phyloP scores from a whole-genome alignment of 164 flowering plant species.

The Tinospora cordifolia region DNA sequence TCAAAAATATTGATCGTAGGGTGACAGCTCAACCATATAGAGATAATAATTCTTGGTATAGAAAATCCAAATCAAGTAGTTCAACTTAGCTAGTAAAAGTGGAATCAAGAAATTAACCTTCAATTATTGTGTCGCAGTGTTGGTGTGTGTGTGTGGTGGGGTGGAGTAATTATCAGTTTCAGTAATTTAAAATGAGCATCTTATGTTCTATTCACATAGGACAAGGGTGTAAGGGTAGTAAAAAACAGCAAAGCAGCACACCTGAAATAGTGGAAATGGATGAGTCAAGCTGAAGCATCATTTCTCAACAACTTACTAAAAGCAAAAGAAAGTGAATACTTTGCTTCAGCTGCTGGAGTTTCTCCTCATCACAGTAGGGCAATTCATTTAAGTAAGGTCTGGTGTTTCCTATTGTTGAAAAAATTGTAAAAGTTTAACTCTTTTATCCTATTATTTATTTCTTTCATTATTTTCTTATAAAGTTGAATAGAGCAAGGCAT shows the following conservation, averaged over 20 bases:
- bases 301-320: neutral
- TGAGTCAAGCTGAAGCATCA: neutral
- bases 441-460: neutral
- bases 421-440: constrained; percentile 1
- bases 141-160: neutral
- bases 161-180: neutral
- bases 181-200: neutral
- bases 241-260: neutral
- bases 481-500: neutral
- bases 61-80: neutral
- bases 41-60: neutral
- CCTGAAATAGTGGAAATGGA: neutral
- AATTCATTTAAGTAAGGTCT: neutral
- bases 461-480: neutral
- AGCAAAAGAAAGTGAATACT: constrained; percentile 6
- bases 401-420: neutral
- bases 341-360: neutral
- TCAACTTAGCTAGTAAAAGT: neutral
- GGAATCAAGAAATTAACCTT: constrained; percentile 1
- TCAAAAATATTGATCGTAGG: neutral
- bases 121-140: neutral
- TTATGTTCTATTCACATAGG: neutral
- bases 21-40: neutral
- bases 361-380: constrained; percentile 2
- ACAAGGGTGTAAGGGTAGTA: neutral